Percentiles rank a stretch among this genome's conserved stretches.
These are phyloP conservation scores for Loxodes magnus DNA, from an alignment of 73 alveolate species.

Conservation along the genomic window DNA sequence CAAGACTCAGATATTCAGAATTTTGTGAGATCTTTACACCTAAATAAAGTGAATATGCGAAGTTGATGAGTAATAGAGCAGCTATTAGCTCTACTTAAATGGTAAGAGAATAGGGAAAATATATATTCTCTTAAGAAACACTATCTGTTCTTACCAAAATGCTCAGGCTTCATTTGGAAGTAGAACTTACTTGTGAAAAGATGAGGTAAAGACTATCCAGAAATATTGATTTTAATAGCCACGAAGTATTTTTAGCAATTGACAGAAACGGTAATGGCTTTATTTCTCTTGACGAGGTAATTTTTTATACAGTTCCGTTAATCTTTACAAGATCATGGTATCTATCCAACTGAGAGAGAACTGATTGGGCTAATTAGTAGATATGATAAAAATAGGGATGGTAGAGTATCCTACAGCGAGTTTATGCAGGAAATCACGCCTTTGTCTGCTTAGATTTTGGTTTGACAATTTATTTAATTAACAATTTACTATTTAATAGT, in stretches of 20 bases:
- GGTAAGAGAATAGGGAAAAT: slow-evolving; percentile 14
- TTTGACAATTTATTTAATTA: no score
- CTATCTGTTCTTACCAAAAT: slow-evolving; percentile 9
- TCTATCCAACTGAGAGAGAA: slow-evolving; percentile 17
- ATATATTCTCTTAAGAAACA: slow-evolving; percentile 14
- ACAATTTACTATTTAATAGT: no score
- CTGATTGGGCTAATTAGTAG: slow-evolving; percentile 13
- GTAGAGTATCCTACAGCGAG: slow-evolving; percentile 25
- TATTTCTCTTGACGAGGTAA: slow-evolving; percentile 24
- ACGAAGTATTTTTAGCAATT: slow-evolving; percentile 20
- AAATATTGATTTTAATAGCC: slow-evolving; percentile 19
- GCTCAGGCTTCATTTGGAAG: slow-evolving; percentile 13
- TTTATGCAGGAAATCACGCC: slow-evolving; percentile 36
- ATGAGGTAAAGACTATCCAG: slow-evolving; percentile 15
- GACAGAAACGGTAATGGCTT: slow-evolving; percentile 26
- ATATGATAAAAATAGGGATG: slow-evolving; percentile 29
- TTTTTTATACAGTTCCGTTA: no score
- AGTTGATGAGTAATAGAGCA: slow-evolving; percentile 5
- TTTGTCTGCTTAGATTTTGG: slow-evolving; percentile 27
- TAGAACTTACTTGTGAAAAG: slow-evolving; percentile 19
- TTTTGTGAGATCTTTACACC: slow-evolving; percentile 37
- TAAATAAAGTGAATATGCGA: slow-evolving; percentile 11
- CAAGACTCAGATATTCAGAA: slow-evolving; percentile 20
- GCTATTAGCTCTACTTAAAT: background rate
- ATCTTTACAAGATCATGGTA: slow-evolving; percentile 18